Conservation (phyloP, 2,329 filamentous ascomycete species). For the Elsinoe arachidis region DNA sequence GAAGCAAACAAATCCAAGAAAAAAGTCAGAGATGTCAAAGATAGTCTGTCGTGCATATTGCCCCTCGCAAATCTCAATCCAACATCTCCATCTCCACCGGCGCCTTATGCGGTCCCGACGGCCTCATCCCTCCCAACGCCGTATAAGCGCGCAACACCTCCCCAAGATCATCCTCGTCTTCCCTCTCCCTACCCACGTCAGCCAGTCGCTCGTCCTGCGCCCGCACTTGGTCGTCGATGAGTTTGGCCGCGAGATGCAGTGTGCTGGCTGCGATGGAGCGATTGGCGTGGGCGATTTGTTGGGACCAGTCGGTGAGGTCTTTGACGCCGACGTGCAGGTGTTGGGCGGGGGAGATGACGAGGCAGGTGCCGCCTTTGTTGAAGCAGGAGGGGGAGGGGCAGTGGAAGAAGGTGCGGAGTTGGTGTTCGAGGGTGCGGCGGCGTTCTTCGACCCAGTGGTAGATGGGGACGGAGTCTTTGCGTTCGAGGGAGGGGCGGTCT, state of each 20-base stretch:
- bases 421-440: conserved; percentile 11
- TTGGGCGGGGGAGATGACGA: conserved; percentile 5
- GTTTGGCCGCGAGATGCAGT: conserved; percentile 9
- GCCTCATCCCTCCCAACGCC: not conserved
- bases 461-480: conserved; percentile 9
- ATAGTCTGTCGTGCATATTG: not conserved
- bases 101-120: not conserved
- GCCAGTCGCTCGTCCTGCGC: conserved; percentile 2
- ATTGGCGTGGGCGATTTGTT: conserved; percentile 11
- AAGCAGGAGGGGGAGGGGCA: conserved; percentile 11
- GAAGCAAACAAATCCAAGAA: not conserved
- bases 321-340: conserved; percentile 8
- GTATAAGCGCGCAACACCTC: not conserved
- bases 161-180: conserved; percentile 11
- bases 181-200: conserved; percentile 3
- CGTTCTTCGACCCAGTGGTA: conserved; percentile 14
- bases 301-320: conserved; percentile 12
- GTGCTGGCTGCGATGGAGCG: conserved; percentile 10
- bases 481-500: conserved; percentile 4
- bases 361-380: conserved; percentile 13
- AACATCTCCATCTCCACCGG: conserved; percentile 10
- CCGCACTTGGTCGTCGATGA: conserved; percentile 4
- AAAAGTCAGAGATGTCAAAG: not conserved
- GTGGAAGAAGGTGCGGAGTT: conserved; percentile 11
- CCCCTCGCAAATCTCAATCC: not conserved